These are phyloP conservation scores for Speleostelium caveatum DNA, from an alignment of 78 protist species.

Conservation along the genomic window DNA sequence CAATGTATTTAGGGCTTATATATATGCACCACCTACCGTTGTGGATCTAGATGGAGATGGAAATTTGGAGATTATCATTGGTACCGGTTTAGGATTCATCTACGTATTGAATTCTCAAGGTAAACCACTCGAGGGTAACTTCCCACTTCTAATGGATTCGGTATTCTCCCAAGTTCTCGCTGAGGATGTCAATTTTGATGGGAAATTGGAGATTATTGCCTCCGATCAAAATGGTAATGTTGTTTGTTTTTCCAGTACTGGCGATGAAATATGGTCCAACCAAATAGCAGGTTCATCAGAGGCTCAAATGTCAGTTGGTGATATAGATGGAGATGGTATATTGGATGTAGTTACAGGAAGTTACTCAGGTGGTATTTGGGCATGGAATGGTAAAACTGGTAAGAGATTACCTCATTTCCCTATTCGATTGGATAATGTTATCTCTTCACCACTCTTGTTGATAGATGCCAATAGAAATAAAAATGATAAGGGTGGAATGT, in stretches of 20 bases:
- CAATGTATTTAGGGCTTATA: constrained; percentile 66
- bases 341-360: constrained; percentile 91
- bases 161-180: constrained; percentile 80
- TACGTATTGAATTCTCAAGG: constrained; percentile 82
- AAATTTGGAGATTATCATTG: constrained; percentile 79
- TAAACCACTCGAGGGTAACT: constrained; percentile 14
- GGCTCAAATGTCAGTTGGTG: constrained; percentile 86
- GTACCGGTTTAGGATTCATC: constrained; percentile 80
- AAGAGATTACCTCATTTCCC: constrained; percentile 75
- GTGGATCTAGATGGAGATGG: constrained; percentile 90
- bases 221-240: constrained; percentile 72
- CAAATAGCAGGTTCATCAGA: constrained; percentile 39
- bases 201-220: constrained; percentile 85
- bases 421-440: constrained; percentile 32
- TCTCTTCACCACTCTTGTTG: constrained; percentile 56
- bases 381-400: constrained; percentile 85
- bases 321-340: constrained; percentile 92
- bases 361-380: constrained; percentile 83
- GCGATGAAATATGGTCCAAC: constrained; percentile 77
- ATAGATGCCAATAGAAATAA: not conserved
- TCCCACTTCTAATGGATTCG: constrained; percentile 88
- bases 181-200: constrained; percentile 91
- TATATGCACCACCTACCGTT: constrained; percentile 88
- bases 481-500: constrained; percentile 5
- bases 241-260: constrained; percentile 48